Evolutionary conservation across 768 basidiomycete genomes (phyloP).

Genomic region (Lactarius psammicola): DNA sequence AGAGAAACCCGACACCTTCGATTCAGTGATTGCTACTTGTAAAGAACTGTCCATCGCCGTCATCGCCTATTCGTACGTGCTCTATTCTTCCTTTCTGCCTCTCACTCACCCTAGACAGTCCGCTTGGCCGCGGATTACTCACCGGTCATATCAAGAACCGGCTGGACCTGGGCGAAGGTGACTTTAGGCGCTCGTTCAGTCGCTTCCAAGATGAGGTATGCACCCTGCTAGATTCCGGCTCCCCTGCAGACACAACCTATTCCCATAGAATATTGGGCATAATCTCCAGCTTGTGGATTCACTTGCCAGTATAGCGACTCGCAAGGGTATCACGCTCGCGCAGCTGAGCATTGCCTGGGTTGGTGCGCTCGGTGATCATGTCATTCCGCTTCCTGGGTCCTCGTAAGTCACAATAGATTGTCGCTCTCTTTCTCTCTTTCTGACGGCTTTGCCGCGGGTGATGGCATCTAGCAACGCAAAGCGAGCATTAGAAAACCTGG

Average conservation of each 20-base stretch:
- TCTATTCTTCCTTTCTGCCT: neutral
- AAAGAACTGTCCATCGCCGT: constrained; percentile 54
- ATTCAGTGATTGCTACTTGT: constrained; percentile 49
- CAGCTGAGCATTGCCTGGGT: constrained; percentile 45
- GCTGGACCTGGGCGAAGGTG: constrained; percentile 39
- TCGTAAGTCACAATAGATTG: constrained; percentile 34
- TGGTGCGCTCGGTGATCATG: constrained; percentile 36
- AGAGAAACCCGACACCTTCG: neutral
- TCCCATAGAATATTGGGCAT: constrained; percentile 38
- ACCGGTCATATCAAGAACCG: constrained; percentile 46
- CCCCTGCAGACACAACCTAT: constrained; percentile 13
- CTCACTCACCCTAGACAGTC: constrained; percentile 36
- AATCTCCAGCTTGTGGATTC: constrained; percentile 45
- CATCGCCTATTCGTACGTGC: constrained; percentile 51
- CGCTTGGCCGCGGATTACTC: constrained; percentile 53
- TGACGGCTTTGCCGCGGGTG: neutral
- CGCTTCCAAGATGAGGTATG: constrained; percentile 41
- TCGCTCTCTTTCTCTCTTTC: neutral
- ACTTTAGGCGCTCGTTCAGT: constrained; percentile 36
- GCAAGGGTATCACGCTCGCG: constrained; percentile 43
- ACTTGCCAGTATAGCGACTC: constrained; percentile 41
- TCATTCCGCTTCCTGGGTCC: constrained; percentile 50
- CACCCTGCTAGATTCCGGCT: constrained; percentile 10
- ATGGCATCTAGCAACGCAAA: constrained; percentile 35
- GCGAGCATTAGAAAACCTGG: constrained; percentile 45